Percentiles rank a stretch among this genome's conserved stretches.
phyloP scores from a whole-genome alignment of 169 alveolate species.

The Plasmodium billcollinsi region DNA sequence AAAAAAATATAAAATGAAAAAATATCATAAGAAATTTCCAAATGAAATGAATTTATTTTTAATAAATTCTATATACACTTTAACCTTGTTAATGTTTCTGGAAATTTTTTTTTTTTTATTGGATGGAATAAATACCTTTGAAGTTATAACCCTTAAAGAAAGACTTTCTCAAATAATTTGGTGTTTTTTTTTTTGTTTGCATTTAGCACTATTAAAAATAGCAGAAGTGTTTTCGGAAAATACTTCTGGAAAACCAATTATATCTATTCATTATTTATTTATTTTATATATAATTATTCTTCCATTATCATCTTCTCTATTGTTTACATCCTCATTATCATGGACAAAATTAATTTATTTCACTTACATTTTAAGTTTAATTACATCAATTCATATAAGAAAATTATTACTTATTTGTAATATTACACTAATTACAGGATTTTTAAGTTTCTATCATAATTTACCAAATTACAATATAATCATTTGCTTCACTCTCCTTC shows the following conservation, averaged over 20 bases:
- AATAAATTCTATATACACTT: conserved; percentile 27
- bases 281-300: conserved; percentile 37
- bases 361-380: conserved; percentile 29
- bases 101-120: conserved; percentile 57
- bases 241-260: conserved; percentile 9
- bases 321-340: conserved; percentile 62
- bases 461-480: conserved; percentile 8
- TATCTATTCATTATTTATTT: conserved; percentile 35
- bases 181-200: conserved; percentile 54
- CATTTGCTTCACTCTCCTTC: conserved; percentile 32
- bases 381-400: conserved; percentile 62
- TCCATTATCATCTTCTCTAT: conserved; percentile 51
- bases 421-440: conserved; percentile 35
- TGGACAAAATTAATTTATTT: conserved; percentile 62
- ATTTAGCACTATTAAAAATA: conserved; percentile 42
- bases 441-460: conserved; percentile 33
- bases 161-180: conserved; percentile 53
- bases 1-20: neutral
- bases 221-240: conserved; percentile 56
- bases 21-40: conserved; percentile 21
- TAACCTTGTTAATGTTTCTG: conserved; percentile 48
- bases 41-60: conserved; percentile 50
- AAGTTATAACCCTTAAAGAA: conserved; percentile 42
- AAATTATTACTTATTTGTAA: conserved; percentile 16
- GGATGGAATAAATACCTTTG: conserved; percentile 72